These are phyloP conservation scores for Rubus parviflorus DNA, from an alignment of 306 rosid genomes.

Conservation along the genomic window DNA sequence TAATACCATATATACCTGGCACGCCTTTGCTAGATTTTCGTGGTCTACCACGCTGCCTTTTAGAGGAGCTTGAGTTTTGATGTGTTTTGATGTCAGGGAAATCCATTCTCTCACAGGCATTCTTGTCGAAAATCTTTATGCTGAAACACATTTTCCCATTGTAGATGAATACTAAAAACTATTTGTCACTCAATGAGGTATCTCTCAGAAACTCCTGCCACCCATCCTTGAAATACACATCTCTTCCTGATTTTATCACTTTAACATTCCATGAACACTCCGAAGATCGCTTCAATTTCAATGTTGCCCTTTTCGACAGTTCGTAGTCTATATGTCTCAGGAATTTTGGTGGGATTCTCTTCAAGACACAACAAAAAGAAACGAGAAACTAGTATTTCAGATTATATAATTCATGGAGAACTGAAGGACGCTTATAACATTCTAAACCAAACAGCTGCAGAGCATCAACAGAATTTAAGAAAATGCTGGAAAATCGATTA, in stretches of 20 bases:
- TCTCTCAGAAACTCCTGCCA: conserved; percentile 16
- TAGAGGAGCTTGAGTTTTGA: not conserved
- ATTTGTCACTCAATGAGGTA: conserved; percentile 4
- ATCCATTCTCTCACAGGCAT: conserved; percentile 20
- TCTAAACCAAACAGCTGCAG: not conserved
- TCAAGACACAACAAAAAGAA: conserved; percentile 1
- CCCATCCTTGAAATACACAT: conserved; percentile 14
- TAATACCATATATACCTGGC: not conserved
- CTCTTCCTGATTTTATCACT: not conserved
- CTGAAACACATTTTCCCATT: conserved; percentile 11
- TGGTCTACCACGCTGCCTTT: conserved; percentile 13
- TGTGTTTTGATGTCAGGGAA: not conserved
- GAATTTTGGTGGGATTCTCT: conserved; percentile 18
- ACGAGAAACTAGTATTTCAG: not conserved
- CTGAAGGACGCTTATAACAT: not conserved
- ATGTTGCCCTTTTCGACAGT: conserved; percentile 11
- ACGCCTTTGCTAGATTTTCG: not conserved
- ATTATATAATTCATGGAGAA: not conserved
- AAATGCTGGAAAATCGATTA: conserved; percentile 18
- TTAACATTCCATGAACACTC: conserved; percentile 4
- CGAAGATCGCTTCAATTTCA: conserved; percentile 3
- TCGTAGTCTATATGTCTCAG: conserved; percentile 1
- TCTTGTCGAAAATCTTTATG: not conserved
- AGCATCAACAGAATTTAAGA: not conserved
- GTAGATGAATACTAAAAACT: conserved; percentile 14